phyloP scores from a whole-genome alignment of 495 filamentous ascomycete species.

The Neurospora discreta region DNA sequence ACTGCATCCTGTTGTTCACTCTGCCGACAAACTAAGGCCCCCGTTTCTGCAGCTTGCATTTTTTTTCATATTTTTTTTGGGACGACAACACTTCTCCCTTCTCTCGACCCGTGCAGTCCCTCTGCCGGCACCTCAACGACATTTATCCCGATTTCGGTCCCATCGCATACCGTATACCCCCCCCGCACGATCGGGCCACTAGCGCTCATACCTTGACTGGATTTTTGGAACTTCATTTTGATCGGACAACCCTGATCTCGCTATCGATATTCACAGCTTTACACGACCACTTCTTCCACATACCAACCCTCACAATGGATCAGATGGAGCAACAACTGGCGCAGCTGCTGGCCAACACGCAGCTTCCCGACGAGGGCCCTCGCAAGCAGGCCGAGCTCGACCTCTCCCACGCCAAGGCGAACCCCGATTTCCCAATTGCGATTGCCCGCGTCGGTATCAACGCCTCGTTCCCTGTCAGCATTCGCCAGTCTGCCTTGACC shows the following conservation, averaged over 20 bases:
- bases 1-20: neutral
- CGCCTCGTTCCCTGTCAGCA: slow-evolving; percentile 51
- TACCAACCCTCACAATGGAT: neutral
- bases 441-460: slow-evolving; percentile 72
- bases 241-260: neutral
- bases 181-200: neutral
- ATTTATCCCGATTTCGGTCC: neutral
- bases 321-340: slow-evolving; percentile 79
- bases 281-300: neutral
- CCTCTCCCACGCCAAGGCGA: slow-evolving; percentile 52
- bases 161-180: neutral
- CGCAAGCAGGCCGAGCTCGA: slow-evolving; percentile 73
- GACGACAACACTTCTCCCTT: neutral
- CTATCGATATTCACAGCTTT: neutral
- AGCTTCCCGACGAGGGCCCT: slow-evolving; percentile 53
- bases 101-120: neutral
- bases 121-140: neutral
- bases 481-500: slow-evolving; percentile 74
- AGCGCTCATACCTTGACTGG: neutral
- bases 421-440: slow-evolving; percentile 59
- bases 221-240: neutral
- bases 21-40: neutral
- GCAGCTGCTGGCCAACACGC: slow-evolving; percentile 68
- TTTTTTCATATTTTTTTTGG: neutral
- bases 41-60: neutral